A percentile compares a stretch with the other conserved stretches of the same genome.
Conservation (phyloP, 441 rosid genomes). For the Cnidoscolus chayamansa region DNA sequence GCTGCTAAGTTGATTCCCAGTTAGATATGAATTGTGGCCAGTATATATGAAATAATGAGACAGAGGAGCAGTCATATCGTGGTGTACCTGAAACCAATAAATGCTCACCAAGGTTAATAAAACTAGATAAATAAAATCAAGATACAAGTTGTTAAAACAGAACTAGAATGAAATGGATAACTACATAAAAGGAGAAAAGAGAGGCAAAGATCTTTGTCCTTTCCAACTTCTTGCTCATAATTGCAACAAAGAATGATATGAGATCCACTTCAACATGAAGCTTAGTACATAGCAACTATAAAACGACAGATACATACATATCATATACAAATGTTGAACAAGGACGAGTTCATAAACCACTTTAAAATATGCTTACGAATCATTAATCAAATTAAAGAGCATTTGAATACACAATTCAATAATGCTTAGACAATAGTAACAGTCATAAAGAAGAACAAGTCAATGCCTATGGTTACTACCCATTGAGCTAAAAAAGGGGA, state of each 20-base stretch:
- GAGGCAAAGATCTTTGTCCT: background rate
- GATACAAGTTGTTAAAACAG: background rate
- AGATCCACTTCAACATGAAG: background rate
- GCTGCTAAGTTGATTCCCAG: conserved; percentile 90
- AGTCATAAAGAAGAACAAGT: background rate
- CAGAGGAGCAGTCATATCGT: conserved; percentile 76
- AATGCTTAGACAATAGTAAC: background rate
- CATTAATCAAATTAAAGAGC: background rate
- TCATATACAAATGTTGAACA: background rate
- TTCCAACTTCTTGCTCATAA: background rate
- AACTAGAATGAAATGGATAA: background rate
- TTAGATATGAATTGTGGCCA: conserved; percentile 87
- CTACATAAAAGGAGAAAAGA: background rate
- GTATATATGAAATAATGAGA: conserved; percentile 83
- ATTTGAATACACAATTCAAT: background rate
- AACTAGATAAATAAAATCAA: background rate
- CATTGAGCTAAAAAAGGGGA: background rate
- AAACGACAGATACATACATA: background rate
- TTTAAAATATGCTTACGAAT: background rate
- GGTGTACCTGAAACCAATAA: conserved; percentile 54
- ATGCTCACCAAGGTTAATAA: background rate
- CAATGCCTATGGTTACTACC: background rate
- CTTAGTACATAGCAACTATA: background rate
- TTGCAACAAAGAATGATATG: background rate
- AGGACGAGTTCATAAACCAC: background rate